These are phyloP conservation scores for Zarea fungicola DNA, from an alignment of 2,329 filamentous ascomycete genomes.

Conservation along the genomic window DNA sequence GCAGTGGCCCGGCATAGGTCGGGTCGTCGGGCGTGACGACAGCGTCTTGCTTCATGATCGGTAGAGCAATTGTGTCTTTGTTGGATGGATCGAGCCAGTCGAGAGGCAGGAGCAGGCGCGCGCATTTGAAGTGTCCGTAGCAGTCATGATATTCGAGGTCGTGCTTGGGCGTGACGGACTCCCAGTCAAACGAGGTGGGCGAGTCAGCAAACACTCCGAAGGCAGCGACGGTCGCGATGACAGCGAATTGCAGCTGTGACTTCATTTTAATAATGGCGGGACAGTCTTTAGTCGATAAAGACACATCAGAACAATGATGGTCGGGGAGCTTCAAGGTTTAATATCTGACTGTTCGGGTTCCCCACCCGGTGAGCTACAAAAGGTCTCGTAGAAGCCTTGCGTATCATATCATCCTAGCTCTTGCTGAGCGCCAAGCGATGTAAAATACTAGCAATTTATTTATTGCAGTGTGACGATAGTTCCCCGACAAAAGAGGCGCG, in stretches of 20 bases:
- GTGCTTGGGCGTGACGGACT: constrained; percentile 26
- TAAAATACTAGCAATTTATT: too few species aligned
- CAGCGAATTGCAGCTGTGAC: background rate
- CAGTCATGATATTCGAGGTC: constrained; percentile 36
- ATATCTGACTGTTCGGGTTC: too few species aligned
- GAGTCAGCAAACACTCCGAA: background rate
- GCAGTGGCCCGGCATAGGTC: constrained; percentile 36
- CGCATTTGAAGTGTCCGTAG: constrained; percentile 34
- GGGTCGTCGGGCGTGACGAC: constrained; percentile 31
- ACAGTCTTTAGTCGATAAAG: too few species aligned
- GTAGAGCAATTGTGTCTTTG: constrained; percentile 30
- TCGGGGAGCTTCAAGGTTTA: too few species aligned
- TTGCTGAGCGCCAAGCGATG: too few species aligned
- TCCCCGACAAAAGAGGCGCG: too few species aligned
- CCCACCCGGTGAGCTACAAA: too few species aligned
- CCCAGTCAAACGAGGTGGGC: constrained; percentile 32
- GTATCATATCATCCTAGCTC: too few species aligned
- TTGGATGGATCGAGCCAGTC: constrained; percentile 34
- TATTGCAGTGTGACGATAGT: too few species aligned
- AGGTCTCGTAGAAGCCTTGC: too few species aligned
- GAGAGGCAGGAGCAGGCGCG: constrained; percentile 38
- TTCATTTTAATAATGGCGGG: too few species aligned
- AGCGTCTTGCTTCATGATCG: constrained; percentile 37
- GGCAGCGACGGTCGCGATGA: background rate
- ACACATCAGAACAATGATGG: too few species aligned